Conservation (phyloP, 306 rosid genomes). For the Casuarina cunninghamiana region DNA sequence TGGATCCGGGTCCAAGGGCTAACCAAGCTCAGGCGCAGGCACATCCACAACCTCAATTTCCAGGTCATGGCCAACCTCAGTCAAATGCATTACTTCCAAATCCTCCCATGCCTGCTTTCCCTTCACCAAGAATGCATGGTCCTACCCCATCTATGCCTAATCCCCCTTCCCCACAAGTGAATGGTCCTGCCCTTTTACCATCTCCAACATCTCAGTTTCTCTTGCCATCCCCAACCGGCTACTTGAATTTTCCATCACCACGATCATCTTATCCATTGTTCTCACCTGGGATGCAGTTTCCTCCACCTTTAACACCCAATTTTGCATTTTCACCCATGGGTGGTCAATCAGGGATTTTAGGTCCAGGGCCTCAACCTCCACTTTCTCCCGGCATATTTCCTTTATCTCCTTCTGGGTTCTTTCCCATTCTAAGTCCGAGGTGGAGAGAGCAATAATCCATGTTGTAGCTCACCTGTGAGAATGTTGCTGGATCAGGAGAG, state of each 20-base stretch:
- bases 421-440: conserved; percentile 77
- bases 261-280: conserved; percentile 73
- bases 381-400: conserved; percentile 86
- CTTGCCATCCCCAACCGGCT: conserved; percentile 80
- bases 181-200: conserved; percentile 65
- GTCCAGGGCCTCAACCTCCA: conserved; percentile 92
- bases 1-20: conserved; percentile 62
- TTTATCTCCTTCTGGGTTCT: conserved; percentile 78
- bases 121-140: conserved; percentile 56
- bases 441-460: conserved; percentile 69
- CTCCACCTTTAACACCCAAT: conserved; percentile 70
- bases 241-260: conserved; percentile 69
- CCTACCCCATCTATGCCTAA: conserved; percentile 41
- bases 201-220: conserved; percentile 88
- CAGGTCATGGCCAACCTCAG: conserved; percentile 36
- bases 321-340: conserved; percentile 71
- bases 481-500: conserved; percentile 29
- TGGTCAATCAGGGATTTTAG: conserved; percentile 76
- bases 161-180: conserved; percentile 49
- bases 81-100: conserved; percentile 65
- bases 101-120: conserved; percentile 44
- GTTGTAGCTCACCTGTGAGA: conserved; percentile 26
- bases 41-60: conserved; percentile 46
- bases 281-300: conserved; percentile 85
- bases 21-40: conserved; percentile 36